Evolutionary conservation across 2,329 filamentous ascomycete genomes (phyloP).

Genomic region (Mycosphaerella arachidis): DNA sequence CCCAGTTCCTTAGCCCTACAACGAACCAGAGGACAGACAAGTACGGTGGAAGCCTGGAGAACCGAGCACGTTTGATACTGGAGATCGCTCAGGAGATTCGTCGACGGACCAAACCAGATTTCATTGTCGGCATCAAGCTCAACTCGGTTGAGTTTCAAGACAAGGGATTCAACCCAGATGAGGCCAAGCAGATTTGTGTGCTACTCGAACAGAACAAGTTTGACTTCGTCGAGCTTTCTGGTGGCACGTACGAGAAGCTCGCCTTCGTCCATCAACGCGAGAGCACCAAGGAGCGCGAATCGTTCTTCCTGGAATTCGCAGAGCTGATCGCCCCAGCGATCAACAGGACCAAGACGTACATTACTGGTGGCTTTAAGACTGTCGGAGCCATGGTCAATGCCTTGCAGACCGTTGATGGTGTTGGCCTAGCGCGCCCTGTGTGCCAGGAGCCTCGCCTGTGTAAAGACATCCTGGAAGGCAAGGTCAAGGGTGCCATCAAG

Average conservation of each 20-base stretch:
- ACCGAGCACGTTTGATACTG: constrained; percentile 40
- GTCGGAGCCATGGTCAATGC: constrained; percentile 56
- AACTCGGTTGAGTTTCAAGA: constrained; percentile 55
- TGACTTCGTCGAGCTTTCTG: constrained; percentile 56
- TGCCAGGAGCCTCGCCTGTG: constrained; percentile 49
- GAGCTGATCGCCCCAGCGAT: constrained; percentile 49
- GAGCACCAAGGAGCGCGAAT: constrained; percentile 46
- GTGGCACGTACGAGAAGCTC: constrained; percentile 56
- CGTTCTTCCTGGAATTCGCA: constrained; percentile 59
- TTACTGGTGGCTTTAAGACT: constrained; percentile 57
- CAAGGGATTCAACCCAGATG: constrained; percentile 49
- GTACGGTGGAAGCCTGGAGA: constrained; percentile 42
- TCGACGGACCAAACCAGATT: constrained; percentile 35
- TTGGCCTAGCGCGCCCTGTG: constrained; percentile 54
- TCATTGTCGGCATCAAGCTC: constrained; percentile 55
- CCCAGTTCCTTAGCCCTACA: constrained; percentile 41
- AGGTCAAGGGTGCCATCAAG: constrained; percentile 47
- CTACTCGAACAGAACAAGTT: constrained; percentile 47
- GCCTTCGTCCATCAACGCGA: constrained; percentile 52
- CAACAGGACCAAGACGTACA: constrained; percentile 53
- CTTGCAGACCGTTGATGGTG: constrained; percentile 54
- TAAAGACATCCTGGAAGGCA: constrained; percentile 44
- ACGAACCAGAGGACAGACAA: constrained; percentile 43
- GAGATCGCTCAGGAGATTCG: constrained; percentile 40
- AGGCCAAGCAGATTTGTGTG: constrained; percentile 38